phyloP scores from a whole-genome alignment of 805 yeast genomes.

The Starmerella sirachaensis region DNA sequence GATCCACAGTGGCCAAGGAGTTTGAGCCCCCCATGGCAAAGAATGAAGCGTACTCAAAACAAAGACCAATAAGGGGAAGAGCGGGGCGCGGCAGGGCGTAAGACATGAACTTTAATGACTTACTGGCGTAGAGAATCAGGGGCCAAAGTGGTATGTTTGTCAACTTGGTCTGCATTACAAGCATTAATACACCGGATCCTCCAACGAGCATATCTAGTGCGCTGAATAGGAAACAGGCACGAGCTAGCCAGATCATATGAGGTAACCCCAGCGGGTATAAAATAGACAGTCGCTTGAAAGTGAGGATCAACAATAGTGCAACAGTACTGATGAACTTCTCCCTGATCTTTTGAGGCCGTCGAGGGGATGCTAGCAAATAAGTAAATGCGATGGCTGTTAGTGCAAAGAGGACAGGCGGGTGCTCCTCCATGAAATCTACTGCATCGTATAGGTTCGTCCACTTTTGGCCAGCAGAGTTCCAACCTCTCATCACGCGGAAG shows the following conservation, averaged over 20 bases:
- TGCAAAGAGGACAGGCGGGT: slow-evolving; percentile 19
- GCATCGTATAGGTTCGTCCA: slow-evolving; percentile 42
- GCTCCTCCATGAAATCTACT: slow-evolving; percentile 32
- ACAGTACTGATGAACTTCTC: slow-evolving; percentile 31
- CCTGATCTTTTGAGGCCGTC: not conserved
- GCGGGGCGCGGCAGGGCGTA: not conserved
- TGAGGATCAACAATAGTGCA: slow-evolving; percentile 35
- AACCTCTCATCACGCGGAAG: slow-evolving; percentile 53
- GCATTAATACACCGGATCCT: slow-evolving; percentile 20
- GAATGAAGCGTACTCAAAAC: slow-evolving; percentile 65
- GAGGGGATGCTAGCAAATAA: not conserved
- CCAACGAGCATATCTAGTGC: slow-evolving; percentile 5
- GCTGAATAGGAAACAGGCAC: slow-evolving; percentile 7
- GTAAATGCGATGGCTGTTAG: not conserved
- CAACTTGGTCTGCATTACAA: slow-evolving; percentile 44
- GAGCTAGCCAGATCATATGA: slow-evolving; percentile 13
- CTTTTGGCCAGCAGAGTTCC: slow-evolving; percentile 90
- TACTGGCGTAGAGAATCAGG: not conserved
- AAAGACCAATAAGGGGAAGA: slow-evolving; percentile 29
- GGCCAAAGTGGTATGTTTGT: slow-evolving; percentile 43
- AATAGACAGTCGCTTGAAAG: slow-evolving; percentile 46
- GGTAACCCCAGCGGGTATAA: slow-evolving; percentile 24
- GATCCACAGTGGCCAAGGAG: slow-evolving; percentile 79
- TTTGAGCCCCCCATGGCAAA: slow-evolving; percentile 86
- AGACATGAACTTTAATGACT: not conserved